Conservation (phyloP, 2,329 filamentous ascomycete genomes). For the Venturia oleaginea region DNA sequence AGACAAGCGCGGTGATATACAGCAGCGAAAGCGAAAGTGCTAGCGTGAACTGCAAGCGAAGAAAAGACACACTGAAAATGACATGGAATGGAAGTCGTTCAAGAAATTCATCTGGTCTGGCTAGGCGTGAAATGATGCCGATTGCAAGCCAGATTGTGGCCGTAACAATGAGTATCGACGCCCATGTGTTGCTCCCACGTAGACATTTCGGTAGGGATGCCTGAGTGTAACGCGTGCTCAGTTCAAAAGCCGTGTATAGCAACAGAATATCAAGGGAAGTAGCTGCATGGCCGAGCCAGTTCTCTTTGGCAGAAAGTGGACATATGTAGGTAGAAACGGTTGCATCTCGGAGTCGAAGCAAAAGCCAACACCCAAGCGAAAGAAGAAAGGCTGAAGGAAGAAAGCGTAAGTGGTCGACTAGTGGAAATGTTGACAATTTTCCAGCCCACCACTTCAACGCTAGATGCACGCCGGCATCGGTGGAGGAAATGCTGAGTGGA, state of each 20-base stretch:
- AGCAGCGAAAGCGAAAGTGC: not conserved
- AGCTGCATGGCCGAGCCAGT: not conserved
- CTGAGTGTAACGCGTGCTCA: not conserved
- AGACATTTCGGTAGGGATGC: not conserved
- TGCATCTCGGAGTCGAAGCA: not conserved
- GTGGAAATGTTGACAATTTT: not conserved
- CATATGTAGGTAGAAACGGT: not conserved
- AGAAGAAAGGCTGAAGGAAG: not conserved
- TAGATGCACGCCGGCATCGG: not conserved
- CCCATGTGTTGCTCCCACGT: not conserved
- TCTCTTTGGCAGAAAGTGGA: not conserved
- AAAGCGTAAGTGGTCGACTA: not conserved
- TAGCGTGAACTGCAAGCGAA: not conserved
- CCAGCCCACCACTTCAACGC: not conserved
- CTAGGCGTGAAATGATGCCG: not conserved
- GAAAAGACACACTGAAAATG: not conserved
- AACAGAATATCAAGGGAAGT: not conserved
- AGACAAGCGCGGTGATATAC: not conserved
- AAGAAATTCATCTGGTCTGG: not conserved
- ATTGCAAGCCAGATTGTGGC: not conserved
- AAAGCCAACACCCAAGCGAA: not conserved
- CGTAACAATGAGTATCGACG: not conserved
- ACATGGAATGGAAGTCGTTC: not conserved
- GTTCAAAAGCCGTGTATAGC: not conserved
- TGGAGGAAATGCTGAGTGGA: not conserved